These are phyloP conservation scores for Neurospora sp. DNA, from an alignment of 495 filamentous ascomycete species.

Conservation along the genomic window DNA sequence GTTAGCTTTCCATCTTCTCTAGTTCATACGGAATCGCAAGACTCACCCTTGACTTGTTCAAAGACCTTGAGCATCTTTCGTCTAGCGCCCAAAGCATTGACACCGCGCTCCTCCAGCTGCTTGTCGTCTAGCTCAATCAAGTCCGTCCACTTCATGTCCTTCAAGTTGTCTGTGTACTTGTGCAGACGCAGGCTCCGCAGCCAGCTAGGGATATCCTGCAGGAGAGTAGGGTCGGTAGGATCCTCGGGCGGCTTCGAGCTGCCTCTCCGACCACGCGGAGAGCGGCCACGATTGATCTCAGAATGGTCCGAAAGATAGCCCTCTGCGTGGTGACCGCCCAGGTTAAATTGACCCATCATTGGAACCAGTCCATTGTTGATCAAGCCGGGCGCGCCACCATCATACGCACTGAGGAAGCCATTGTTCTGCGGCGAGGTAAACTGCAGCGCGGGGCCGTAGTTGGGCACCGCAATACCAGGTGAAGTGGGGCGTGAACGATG, in stretches of 20 bases:
- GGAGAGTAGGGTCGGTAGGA: conserved; percentile 78
- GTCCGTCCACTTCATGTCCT: conserved; percentile 95
- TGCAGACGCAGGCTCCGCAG: conserved; percentile 88
- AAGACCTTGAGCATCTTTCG: conserved; percentile 99
- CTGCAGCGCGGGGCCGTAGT: conserved; percentile 52
- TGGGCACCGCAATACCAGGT: conserved; percentile 78
- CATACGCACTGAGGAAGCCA: conserved; percentile 86
- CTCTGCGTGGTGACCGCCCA: conserved; percentile 48
- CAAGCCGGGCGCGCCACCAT: conserved; percentile 54
- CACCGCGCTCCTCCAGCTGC: conserved; percentile 83
- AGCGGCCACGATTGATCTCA: conserved; percentile 79
- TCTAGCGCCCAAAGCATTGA: conserved; percentile 88
- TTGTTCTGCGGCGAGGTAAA: conserved; percentile 93
- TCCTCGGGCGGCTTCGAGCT: conserved; percentile 97
- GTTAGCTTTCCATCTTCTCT: conserved; percentile 5
- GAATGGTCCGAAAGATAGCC: conserved; percentile 95
- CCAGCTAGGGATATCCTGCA: conserved; percentile 96
- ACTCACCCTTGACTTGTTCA: conserved; percentile 75
- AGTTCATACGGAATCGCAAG: neutral
- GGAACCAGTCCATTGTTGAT: conserved; percentile 64
- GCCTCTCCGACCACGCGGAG: conserved; percentile 83
- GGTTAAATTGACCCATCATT: conserved; percentile 64
- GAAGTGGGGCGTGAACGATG: conserved; percentile 88
- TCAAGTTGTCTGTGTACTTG: conserved; percentile 97
- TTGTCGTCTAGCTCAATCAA: conserved; percentile 87